Percentiles rank a stretch among this genome's conserved stretches.
Evolutionary conservation across 345 rosid species (phyloP).

Genomic region (Lepidium didymum): DNA sequence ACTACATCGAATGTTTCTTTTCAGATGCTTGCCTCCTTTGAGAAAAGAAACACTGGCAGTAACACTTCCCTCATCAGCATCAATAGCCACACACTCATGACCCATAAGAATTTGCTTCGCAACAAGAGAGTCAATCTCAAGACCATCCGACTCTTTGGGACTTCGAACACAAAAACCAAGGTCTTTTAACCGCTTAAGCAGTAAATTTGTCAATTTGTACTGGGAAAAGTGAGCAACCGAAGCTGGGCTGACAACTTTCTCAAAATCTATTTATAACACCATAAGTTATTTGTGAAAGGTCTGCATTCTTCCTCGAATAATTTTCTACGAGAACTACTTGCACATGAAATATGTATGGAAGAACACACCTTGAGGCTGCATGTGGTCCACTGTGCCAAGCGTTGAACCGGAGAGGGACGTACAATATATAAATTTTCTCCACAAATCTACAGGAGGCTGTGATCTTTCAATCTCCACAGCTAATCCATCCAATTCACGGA

Average conservation of each 20-base stretch:
- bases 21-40: constrained; percentile 39
- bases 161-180: constrained; percentile 38
- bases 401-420: constrained; percentile 77
- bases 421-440: constrained; percentile 94
- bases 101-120: constrained; percentile 66
- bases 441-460: constrained; percentile 78
- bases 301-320: neutral
- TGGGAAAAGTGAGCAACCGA: constrained; percentile 96
- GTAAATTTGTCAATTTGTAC: constrained; percentile 55
- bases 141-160: constrained; percentile 29
- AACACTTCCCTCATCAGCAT: constrained; percentile 36
- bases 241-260: constrained; percentile 70
- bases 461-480: constrained; percentile 76
- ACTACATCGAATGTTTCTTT: constrained; percentile 50
- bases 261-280: constrained; percentile 52
- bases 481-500: constrained; percentile 72
- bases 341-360: neutral
- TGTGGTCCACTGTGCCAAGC: constrained; percentile 90
- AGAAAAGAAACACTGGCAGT: constrained; percentile 50
- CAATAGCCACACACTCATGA: constrained; percentile 70
- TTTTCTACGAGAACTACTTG: neutral
- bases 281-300: neutral
- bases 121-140: constrained; percentile 17
- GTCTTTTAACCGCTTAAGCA: constrained; percentile 61
- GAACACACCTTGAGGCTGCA: constrained; percentile 85